Evolutionary conservation across 2,329 filamentous ascomycete species (phyloP).

Genomic region (Xylaria polymorpha): DNA sequence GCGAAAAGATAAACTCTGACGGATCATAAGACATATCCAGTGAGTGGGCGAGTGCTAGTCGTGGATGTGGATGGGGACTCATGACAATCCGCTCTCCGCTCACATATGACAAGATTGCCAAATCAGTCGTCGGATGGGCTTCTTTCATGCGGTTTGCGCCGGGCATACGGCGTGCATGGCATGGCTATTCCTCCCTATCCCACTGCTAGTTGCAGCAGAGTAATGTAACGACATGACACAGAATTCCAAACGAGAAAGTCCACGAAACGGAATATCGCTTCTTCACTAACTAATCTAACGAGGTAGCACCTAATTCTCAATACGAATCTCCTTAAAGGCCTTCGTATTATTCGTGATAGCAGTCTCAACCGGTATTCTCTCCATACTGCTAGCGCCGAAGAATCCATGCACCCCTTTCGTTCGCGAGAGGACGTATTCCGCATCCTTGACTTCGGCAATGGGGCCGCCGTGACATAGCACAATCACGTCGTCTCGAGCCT

Average conservation of each 20-base stretch:
- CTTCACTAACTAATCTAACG: neutral
- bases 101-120: neutral
- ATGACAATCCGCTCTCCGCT: too few species aligned
- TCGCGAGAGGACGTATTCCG: constrained; percentile 68
- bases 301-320: constrained; percentile 20
- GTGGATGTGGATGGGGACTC: too few species aligned
- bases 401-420: constrained; percentile 76
- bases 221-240: neutral
- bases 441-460: constrained; percentile 72
- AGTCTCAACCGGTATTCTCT: constrained; percentile 73
- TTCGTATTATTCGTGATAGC: constrained; percentile 65
- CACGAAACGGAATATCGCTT: neutral
- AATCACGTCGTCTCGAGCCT: constrained; percentile 68
- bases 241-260: neutral
- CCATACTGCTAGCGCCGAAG: constrained; percentile 77
- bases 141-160: neutral
- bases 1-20: neutral
- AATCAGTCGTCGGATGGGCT: neutral
- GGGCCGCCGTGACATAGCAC: constrained; percentile 78
- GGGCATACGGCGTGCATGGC: neutral
- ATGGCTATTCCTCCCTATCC: neutral
- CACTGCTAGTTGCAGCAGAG: neutral
- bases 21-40: too few species aligned
- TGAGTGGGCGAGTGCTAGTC: too few species aligned
- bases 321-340: constrained; percentile 49